phyloP scores from a whole-genome alignment of 495 filamentous ascomycete genomes.

The Aspergillus panamensis region DNA sequence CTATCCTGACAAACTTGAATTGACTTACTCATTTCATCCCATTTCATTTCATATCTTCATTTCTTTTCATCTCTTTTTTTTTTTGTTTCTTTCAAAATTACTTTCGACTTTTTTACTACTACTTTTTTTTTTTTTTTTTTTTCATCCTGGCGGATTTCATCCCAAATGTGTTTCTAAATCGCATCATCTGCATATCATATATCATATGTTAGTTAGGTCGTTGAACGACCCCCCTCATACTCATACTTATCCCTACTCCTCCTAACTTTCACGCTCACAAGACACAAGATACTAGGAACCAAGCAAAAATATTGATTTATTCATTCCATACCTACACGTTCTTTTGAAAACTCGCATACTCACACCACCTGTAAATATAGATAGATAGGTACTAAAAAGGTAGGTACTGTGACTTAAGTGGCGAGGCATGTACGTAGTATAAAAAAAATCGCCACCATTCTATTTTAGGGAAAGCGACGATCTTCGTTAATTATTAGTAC shows the following conservation, averaged over 20 bases:
- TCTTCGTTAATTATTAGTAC: too few species aligned
- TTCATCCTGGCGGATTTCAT: neutral
- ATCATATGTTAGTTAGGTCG: neutral
- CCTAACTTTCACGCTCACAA: neutral
- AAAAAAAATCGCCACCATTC: neutral
- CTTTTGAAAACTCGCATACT: too few species aligned
- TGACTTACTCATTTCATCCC: constrained; percentile 1
- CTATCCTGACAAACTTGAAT: too few species aligned
- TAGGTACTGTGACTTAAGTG: too few species aligned
- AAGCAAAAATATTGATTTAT: too few species aligned
- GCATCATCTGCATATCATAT: too few species aligned
- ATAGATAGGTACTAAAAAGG: too few species aligned
- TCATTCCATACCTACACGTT: too few species aligned
- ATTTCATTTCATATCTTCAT: constrained; percentile 19
- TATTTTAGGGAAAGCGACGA: neutral
- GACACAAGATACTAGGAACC: too few species aligned
- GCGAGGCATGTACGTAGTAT: neutral
- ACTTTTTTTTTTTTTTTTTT: constrained; percentile 7
- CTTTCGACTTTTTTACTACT: too few species aligned
- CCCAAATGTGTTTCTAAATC: neutral
- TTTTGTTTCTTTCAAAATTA: constrained; percentile 14
- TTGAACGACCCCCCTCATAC: neutral
- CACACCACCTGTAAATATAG: too few species aligned
- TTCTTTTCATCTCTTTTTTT: constrained; percentile 18
- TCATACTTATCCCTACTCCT: neutral